Evolutionary conservation across 768 basidiomycete species (phyloP), one percentile per base, ranked within the genome.

Genomic region (Phlegmacium glaucopus): DNA sequence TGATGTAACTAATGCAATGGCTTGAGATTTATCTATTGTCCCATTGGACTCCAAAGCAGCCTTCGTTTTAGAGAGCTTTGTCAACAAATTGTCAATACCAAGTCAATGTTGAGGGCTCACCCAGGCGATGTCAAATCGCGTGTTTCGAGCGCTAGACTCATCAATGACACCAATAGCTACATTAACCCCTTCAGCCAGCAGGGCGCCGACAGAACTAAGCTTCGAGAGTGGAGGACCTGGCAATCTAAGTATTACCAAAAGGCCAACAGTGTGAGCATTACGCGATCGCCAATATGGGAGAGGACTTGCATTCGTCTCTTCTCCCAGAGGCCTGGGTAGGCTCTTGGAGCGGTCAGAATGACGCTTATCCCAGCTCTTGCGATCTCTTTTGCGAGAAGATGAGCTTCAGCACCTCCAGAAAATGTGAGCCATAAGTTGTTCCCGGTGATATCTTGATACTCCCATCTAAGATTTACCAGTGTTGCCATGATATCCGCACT

Each of bases 401-500:
- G 75, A 6, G 74, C 72, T 62, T 91, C 87, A 1, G 75, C 56
- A 1, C 72, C 89, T 32, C 85, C 82, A 4, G 71, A 63, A 48
- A 88, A 76, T 0, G 81, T 80, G 57, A 80, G 43, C n/a, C 57
- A 63, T 28, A 74, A 58, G 1, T 10, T 53, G 16, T 60, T 54
- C 45, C 69, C 58, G 10, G 62, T 67, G 0, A 44, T 56, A 1
- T 40, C 54, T 41, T 84, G 78, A 17, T 77, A 72, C 41, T 82
- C 76, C 9, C 56, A 55, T 60, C 83, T 86, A 49, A 93, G 75
- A 4, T 53, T 57, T 32, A 94, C 66, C 11, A 93, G 64, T 0
- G 80, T 77, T 0, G 86, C 80, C 60, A 93, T 92, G 43, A 84
- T 72, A 61, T 93, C 90, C 7, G 87, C 87, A 55, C 75, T 87